These are phyloP conservation scores for Aspergillus taichungensis DNA, from an alignment of 495 filamentous ascomycete species.

Conservation along the genomic window DNA sequence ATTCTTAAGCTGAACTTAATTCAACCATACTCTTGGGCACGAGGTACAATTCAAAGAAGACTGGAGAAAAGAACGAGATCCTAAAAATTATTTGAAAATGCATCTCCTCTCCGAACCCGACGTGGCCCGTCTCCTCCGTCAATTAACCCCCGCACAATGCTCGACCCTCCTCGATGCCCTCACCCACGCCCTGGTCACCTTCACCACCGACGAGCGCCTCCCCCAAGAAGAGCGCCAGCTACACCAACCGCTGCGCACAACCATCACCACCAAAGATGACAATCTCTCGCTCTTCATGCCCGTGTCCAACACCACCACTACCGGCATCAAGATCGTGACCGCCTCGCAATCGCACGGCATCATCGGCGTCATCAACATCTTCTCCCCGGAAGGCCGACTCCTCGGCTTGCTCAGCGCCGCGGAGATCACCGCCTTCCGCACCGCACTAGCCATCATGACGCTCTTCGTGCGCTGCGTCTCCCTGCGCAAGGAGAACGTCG, in stretches of 20 bases:
- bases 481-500: slow-evolving; percentile 50
- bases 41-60: not conserved
- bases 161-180: slow-evolving; percentile 24
- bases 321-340: slow-evolving; percentile 58
- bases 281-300: slow-evolving; percentile 90
- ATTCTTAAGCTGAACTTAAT: too few relatives aligned
- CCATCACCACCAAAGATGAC: slow-evolving; percentile 54
- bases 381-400: slow-evolving; percentile 57
- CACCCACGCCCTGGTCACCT: slow-evolving; percentile 19
- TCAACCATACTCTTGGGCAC: too few relatives aligned
- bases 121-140: slow-evolving; percentile 28
- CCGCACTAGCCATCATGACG: slow-evolving; percentile 74
- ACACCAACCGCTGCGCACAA: slow-evolving; percentile 70
- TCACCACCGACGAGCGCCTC: slow-evolving; percentile 20
- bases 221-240: slow-evolving; percentile 22
- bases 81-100: slow-evolving; percentile 20
- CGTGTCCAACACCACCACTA: slow-evolving; percentile 47
- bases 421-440: slow-evolving; percentile 88
- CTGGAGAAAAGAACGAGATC: not conserved
- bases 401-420: slow-evolving; percentile 75
- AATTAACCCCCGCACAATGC: slow-evolving; percentile 25
- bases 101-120: slow-evolving; percentile 35
- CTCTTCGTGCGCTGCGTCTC: slow-evolving; percentile 50
- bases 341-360: slow-evolving; percentile 28
- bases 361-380: slow-evolving; percentile 71